phyloP scores from a whole-genome alignment of 2,329 filamentous ascomycete genomes.

The Onygena corvina region DNA sequence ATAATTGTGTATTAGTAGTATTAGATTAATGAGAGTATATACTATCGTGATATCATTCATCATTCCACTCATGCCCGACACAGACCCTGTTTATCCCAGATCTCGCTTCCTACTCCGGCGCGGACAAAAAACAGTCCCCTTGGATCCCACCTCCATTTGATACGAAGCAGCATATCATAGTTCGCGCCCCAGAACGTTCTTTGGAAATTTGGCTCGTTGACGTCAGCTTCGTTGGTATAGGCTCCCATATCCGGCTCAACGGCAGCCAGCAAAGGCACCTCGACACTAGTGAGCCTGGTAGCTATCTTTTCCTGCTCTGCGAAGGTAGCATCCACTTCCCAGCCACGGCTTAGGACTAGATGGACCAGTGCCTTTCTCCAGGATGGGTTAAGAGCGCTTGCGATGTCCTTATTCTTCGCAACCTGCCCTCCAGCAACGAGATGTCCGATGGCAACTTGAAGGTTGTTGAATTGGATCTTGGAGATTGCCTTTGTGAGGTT shows the following conservation, averaged over 20 bases:
- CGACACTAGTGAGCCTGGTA: conserved; percentile 24
- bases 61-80: conserved; percentile 9
- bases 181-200: conserved; percentile 33
- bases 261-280: conserved; percentile 29
- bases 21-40: too few relatives aligned
- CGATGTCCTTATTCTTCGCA: conserved; percentile 19
- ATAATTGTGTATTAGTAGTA: too few relatives aligned
- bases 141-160: conserved; percentile 36
- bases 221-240: conserved; percentile 32
- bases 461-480: conserved; percentile 17
- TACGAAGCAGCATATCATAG: conserved; percentile 25
- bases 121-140: conserved; percentile 36
- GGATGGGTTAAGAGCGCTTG: conserved; percentile 12
- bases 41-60: not conserved
- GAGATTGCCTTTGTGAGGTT: conserved; percentile 6
- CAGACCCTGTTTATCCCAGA: conserved; percentile 10
- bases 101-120: conserved; percentile 32
- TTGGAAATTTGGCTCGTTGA: conserved; percentile 31
- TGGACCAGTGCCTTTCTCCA: conserved; percentile 14
- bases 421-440: conserved; percentile 28
- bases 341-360: conserved; percentile 10
- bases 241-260: conserved; percentile 28
- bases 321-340: conserved; percentile 8
- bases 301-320: conserved; percentile 10
- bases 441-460: conserved; percentile 29